phyloP scores from a whole-genome alignment of 2,329 filamentous ascomycete genomes.

The Conoideocrella luteorostrata region DNA sequence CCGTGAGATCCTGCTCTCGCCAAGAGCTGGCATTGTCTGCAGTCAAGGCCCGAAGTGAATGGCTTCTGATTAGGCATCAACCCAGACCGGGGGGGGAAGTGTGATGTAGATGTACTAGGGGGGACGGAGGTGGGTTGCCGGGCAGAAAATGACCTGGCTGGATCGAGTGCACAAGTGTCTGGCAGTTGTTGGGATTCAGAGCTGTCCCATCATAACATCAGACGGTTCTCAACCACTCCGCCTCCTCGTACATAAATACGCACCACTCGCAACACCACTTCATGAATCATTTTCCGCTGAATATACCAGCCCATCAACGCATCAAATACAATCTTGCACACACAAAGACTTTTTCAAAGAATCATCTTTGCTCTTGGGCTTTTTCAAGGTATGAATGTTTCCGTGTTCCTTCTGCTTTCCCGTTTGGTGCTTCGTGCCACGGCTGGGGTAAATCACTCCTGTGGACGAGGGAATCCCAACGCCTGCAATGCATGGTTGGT shows the following conservation, averaged over 20 bases:
- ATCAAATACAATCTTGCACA: not conserved
- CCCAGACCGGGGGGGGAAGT: no score
- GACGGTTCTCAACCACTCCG: not conserved
- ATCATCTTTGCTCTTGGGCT: not conserved
- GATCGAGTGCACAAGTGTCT: no score
- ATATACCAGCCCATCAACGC: not conserved
- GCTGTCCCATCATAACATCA: not conserved
- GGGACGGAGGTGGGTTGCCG: no score
- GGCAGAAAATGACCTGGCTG: no score
- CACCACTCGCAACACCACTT: not conserved
- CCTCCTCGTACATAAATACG: not conserved
- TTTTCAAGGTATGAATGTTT: conserved; percentile 4
- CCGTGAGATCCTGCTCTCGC: no score
- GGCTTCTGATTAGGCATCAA: no score
- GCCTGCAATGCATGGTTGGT: no score
- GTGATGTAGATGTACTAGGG: no score
- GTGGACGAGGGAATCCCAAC: not conserved
- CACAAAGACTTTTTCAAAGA: not conserved
- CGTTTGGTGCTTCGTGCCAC: not conserved
- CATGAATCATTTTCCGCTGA: conserved; percentile 3
- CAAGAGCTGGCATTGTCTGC: no score
- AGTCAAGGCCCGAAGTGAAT: no score
- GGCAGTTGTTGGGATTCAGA: no score
- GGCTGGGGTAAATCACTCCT: not conserved
- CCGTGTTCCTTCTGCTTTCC: not conserved